Conservation (phyloP, 2,329 filamentous ascomycete species). For the Ceratocystis cacaofunesta region DNA sequence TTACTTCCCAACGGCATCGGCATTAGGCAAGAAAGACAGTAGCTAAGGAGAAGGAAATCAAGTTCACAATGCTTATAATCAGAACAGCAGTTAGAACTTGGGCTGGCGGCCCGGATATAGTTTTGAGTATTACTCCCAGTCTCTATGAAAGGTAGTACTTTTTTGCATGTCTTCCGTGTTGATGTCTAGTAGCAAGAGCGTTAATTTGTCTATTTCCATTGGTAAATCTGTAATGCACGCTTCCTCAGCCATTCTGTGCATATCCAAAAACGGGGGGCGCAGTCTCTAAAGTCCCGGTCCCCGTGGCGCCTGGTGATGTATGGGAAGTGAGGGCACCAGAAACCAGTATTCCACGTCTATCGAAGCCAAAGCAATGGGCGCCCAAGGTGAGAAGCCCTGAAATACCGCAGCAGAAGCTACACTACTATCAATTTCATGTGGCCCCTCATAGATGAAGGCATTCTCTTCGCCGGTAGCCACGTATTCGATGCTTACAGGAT, state of each 20-base stretch:
- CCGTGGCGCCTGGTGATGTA: conserved; percentile 61
- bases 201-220: conserved; percentile 40
- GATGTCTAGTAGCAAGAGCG: conserved; percentile 24
- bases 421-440: conserved; percentile 30
- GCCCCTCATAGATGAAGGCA: conserved; percentile 32
- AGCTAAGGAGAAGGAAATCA: not conserved
- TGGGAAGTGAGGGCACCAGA: conserved; percentile 65
- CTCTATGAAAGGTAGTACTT: conserved; percentile 5
- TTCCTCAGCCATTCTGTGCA: conserved; percentile 50
- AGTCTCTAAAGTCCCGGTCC: conserved; percentile 46
- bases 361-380: conserved; percentile 64
- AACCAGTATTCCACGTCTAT: conserved; percentile 52
- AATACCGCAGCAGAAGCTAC: conserved; percentile 42
- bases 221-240: conserved; percentile 32
- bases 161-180: conserved; percentile 43
- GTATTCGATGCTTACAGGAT: conserved; percentile 30
- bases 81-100: not conserved
- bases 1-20: not conserved
- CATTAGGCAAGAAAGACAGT: not conserved
- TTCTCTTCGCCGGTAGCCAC: conserved; percentile 27
- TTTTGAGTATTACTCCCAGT: conserved; percentile 38
- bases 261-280: conserved; percentile 27
- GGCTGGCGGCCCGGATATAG: not conserved
- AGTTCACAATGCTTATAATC: not conserved
- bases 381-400: conserved; percentile 61